Evolutionary conservation across 208 protist species (phyloP).

Genomic region (Angomonas ambiguus): DNA sequence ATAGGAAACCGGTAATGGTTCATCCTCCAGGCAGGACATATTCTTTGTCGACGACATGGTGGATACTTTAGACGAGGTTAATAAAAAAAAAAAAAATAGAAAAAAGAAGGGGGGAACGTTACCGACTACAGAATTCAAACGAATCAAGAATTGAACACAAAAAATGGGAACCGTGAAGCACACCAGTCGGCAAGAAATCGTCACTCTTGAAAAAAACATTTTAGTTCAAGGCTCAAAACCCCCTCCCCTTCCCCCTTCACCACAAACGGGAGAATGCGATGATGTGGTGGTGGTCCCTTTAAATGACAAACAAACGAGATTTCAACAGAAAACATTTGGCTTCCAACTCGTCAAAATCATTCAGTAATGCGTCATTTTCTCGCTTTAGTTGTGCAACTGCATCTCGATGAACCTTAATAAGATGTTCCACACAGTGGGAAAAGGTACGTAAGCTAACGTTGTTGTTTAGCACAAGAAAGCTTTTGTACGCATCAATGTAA

Average conservation of each 20-base stretch:
- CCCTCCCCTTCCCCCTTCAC: background rate
- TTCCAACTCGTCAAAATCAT: background rate
- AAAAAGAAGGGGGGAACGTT: background rate
- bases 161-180: too few relatives aligned
- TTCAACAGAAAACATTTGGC: background rate
- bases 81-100: background rate
- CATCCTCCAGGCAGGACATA: too few relatives aligned
- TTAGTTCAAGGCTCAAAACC: too few relatives aligned
- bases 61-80: too few relatives aligned
- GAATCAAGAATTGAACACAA: too few relatives aligned
- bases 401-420: background rate
- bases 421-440: background rate
- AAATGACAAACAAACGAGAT: background rate
- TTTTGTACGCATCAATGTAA: constrained; percentile 2
- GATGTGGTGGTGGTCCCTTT: too few relatives aligned
- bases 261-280: too few relatives aligned
- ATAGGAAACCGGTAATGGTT: too few relatives aligned
- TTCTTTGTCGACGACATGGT: too few relatives aligned
- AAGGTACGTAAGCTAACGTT: background rate
- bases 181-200: background rate
- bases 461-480: background rate
- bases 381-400: background rate
- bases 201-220: background rate
- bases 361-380: background rate
- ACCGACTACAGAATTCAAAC: too few relatives aligned